These are phyloP conservation scores for Trichosporon coremiiforme DNA, from an alignment of 1,284 basidiomycete genomes.

Conservation along the genomic window DNA sequence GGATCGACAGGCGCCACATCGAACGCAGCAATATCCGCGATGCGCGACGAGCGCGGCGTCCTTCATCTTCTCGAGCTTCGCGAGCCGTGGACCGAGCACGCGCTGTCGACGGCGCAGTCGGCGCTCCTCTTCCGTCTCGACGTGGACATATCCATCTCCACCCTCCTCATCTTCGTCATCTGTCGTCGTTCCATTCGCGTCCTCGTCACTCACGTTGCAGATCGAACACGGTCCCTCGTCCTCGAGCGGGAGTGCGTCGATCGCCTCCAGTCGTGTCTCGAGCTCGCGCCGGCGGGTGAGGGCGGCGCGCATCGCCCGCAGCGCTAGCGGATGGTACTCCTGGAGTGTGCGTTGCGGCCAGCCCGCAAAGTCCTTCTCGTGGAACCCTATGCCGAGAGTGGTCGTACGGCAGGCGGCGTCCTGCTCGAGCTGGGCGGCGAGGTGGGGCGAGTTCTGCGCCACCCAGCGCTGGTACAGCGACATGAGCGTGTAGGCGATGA, in stretches of 20 bases:
- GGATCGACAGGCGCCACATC: background rate
- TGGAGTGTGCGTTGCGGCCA: background rate
- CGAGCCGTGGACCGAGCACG: background rate
- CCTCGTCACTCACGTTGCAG: slow-evolving; percentile 12
- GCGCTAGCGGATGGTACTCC: slow-evolving; percentile 1
- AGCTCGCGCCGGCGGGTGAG: background rate
- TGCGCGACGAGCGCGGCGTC: slow-evolving; percentile 7
- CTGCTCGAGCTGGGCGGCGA: slow-evolving; percentile 2
- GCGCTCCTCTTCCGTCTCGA: slow-evolving; percentile 5
- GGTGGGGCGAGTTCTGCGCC: slow-evolving; percentile 3
- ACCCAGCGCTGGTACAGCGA: slow-evolving; percentile 16
- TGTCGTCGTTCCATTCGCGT: background rate
- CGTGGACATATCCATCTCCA: slow-evolving; percentile 6
- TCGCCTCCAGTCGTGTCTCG: background rate
- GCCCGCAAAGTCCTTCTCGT: background rate
- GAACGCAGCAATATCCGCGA: slow-evolving; percentile 1
- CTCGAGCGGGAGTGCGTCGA: slow-evolving; percentile 3
- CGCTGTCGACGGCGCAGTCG: background rate
- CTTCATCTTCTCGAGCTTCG: slow-evolving; percentile 13
- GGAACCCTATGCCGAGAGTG: background rate
- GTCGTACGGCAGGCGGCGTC: background rate
- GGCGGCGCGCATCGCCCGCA: background rate
- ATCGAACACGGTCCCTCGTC: background rate
- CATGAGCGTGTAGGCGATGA: slow-evolving; percentile 13
- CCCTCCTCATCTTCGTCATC: background rate